Evolutionary conservation across 495 filamentous ascomycete genomes (phyloP).

Genomic region (Penicillium maclennaniae): DNA sequence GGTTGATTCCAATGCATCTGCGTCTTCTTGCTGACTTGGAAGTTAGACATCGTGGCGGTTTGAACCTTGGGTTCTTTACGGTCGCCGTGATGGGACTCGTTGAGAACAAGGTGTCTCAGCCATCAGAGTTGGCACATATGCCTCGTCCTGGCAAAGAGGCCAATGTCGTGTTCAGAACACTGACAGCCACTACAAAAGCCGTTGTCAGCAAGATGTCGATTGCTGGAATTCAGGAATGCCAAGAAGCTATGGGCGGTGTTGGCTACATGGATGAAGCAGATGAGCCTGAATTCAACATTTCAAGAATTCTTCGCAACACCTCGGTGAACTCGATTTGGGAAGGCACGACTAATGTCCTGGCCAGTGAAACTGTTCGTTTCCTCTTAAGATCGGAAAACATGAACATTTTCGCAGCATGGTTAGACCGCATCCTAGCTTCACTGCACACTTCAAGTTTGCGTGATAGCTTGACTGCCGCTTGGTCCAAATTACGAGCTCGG

Average conservation of each 20-base stretch:
- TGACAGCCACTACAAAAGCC: slow-evolving; percentile 66
- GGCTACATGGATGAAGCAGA: slow-evolving; percentile 61
- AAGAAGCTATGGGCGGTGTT: slow-evolving; percentile 71
- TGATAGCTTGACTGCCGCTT: slow-evolving; percentile 13
- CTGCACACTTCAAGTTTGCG: slow-evolving; percentile 10
- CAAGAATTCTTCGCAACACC: slow-evolving; percentile 61
- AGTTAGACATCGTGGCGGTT: slow-evolving; percentile 52
- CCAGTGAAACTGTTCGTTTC: slow-evolving; percentile 57
- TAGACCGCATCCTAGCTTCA: slow-evolving; percentile 31
- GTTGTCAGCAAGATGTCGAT: slow-evolving; percentile 54
- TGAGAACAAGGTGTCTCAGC: slow-evolving; percentile 32
- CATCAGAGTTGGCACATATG: slow-evolving; percentile 20
- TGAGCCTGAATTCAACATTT: slow-evolving; percentile 56
- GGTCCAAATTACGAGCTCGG: slow-evolving; percentile 16
- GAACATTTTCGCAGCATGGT: slow-evolving; percentile 39
- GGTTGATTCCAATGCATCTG: slow-evolving; percentile 56
- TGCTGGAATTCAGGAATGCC: slow-evolving; percentile 56
- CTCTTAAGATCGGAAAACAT: slow-evolving; percentile 43
- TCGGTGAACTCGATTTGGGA: slow-evolving; percentile 70
- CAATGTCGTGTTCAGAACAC: slow-evolving; percentile 53
- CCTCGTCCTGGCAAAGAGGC: slow-evolving; percentile 25
- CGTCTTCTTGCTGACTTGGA: slow-evolving; percentile 53
- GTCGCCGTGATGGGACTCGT: slow-evolving; percentile 52
- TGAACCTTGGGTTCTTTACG: slow-evolving; percentile 59
- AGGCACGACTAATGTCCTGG: slow-evolving; percentile 69